Evolutionary conservation across 768 basidiomycete genomes (phyloP), one percentile per base, ranked within the genome.

Genomic region (Lactifluus pinguis): DNA sequence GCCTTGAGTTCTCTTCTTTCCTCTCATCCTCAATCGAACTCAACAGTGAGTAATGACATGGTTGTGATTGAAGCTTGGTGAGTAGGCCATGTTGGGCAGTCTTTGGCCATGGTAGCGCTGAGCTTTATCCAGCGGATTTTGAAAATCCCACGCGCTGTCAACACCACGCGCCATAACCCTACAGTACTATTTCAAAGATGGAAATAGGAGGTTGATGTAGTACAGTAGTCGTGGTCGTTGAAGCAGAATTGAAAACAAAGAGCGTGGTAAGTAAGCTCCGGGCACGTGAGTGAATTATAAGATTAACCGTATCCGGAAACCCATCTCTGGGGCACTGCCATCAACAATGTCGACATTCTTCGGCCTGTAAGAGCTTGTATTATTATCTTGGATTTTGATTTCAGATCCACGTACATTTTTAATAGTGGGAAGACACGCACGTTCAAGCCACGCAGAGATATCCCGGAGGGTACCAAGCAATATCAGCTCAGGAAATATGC

Each of bases 401-500:
- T 36, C 7, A 11, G n/a, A 25, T 14, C n/a, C 4, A 45, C 39
- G 13, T 29, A 44, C 47, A 15, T 15, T 21, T 14, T 47, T 34
- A 44, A 36, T 65, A 93, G 92, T 49, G 91, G 89, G 45, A 94
- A 93, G 77, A 91, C 89, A 41, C 85, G 92, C 57, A 94, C 95
- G 17, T 98, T 98, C 82, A 95, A 95, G 71, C 95, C 95, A 32
- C 87, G 93, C 68, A 93, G 90, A 74, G 91, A 92, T 71, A 87
- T 94, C 25, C 89, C 93, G 5, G 93, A 95, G 72, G 95, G 95
- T 44, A 95, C 95, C 42, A 95, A 95, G 74, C 95, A 98, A 71
- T 98, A 95, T 72, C 95, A 98, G 76, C 78, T 99, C 65, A 86
- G 97, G 73, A 98, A 98, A 79, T 98, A 95, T 69, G 93, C 93